Base-by-base conservation (phyloP, 73 alveolate genomes). In the Paramecium pentaurelia region DNA sequence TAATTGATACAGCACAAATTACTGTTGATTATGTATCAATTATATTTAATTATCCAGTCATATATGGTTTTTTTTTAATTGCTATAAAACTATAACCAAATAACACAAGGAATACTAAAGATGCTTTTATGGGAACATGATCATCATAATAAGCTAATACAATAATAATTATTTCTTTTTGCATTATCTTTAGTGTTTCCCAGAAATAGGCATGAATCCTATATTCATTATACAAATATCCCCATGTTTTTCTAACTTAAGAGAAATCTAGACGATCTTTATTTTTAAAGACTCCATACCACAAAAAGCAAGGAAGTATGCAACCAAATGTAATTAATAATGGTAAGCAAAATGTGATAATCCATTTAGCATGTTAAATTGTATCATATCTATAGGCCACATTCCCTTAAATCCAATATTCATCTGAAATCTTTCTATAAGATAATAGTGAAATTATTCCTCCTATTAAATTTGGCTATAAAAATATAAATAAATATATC, bases 171-270 rank as follows among this genome's bases (percentile, higher is more conserved):
- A 77, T 34, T 6, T 27, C 18, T 32, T 77, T 77, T 77, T 40
- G 30, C 16, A 37, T n/a, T 8, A 77, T 44, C 32, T 77, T 77
- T 0, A 77, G 0, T 18, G 44, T 77, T 77, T 77, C 90, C 90
- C 90, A 77, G 44, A 32, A 77, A 77, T 77, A 77, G 1, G 90
- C 20, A 18, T 77, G 27, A 40, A 16, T 27, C n/a, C 71, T 36
- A 44, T 77, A 77, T 77, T 77, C 90, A 38, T 77, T 77, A 37
- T 40, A 77, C 10, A 77, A 73, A 40, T 40, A 77, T 4, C 90
- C 90, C 64, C 64, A 77, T 8, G 20, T 27, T 14, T 77, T 32
- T 44, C 32, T 77, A 37, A n/a, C 25, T 7, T 11, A 14, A 16
- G 6, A 25, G 8, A 8, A 18, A 77, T 25, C 37, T n/a, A 77